Evolutionary conservation across 768 basidiomycete species (phyloP), one percentile per base, ranked within the genome.

Genomic region (Russula sp.): DNA sequence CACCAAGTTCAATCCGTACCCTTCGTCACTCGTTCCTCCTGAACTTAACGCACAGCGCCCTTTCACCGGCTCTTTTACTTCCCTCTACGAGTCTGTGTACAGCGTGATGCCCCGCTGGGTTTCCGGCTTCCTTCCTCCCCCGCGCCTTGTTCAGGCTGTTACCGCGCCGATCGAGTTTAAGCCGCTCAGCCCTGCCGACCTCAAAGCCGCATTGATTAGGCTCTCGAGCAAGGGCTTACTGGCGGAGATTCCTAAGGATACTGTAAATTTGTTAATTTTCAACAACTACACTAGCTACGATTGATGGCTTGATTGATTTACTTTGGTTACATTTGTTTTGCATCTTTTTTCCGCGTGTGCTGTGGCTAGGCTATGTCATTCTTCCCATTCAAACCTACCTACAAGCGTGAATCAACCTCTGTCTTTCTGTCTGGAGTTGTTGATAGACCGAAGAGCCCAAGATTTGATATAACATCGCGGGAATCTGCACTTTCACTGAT

Each of bases 141-240:
- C 84, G 7, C 68, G 71, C 40, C 66, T 86, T 57, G 68, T 83
- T 20, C 32, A 63, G 31, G 77, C 77, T 5, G 64, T 78, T 3
- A 68, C 71, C 18, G 75, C 75, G 0, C 76, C 82, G 7, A 66
- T 77, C 14, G 71, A 70, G n/a, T 73, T 73, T 13, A 67, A 72
- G 69, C 73, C 73, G 47, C 69, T 96, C 22, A 82, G 83, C 4
- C 89, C 95, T 6, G 70, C 74, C 37, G 84, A 89, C 73, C 77
- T 98, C 65, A 97, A 92, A 86, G 76, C 80, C 62, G 88, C 89
- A 6, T 67, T 98, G 35, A 45, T 90, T 35, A 75, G 73, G 2
- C 78, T 98, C 5, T 74, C 88, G 13, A 87, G 79, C 59, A 69
- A 71, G 52, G 82, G 75, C 55, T 48, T 80, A 18, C 76, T 97